Percentiles rank a stretch among this genome's conserved stretches.
phyloP scores from a whole-genome alignment of 805 yeast species.

The Yarrowia alimentaria region DNA sequence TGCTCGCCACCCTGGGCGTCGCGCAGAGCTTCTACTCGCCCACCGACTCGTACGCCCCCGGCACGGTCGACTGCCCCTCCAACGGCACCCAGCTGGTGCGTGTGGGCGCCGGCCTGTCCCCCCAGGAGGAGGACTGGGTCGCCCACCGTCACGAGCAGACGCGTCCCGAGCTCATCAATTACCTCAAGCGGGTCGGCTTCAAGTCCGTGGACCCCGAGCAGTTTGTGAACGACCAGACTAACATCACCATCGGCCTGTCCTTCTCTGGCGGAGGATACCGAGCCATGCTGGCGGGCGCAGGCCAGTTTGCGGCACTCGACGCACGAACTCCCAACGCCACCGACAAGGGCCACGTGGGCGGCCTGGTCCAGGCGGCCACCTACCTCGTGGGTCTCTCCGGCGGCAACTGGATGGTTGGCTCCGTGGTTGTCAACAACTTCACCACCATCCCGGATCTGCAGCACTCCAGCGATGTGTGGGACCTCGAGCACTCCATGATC shows the following conservation, averaged over 20 bases:
- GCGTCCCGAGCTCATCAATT: conserved; percentile 53
- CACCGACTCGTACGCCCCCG: conserved; percentile 49
- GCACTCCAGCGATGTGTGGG: conserved; percentile 57
- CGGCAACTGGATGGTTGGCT: conserved; percentile 75
- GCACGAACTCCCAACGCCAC: conserved; percentile 61
- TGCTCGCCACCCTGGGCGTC: conserved; percentile 11
- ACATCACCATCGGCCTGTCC: conserved; percentile 45
- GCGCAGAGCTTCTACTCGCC: conserved; percentile 36
- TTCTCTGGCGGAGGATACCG: conserved; percentile 91
- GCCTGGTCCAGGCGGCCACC: conserved; percentile 63
- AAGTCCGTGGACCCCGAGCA: conserved; percentile 60
- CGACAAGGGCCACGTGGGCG: conserved; percentile 67
- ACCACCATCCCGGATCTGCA: conserved; percentile 63
- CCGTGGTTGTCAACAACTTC: conserved; percentile 67
- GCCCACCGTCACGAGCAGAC: conserved; percentile 39
- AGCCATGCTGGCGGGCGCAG: conserved; percentile 83
- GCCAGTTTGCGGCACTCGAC: conserved; percentile 75
- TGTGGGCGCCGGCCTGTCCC: conserved; percentile 36
- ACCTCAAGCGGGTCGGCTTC: conserved; percentile 48
- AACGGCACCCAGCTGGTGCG: conserved; percentile 37
- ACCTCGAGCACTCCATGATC: conserved; percentile 58
- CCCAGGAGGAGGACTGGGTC: conserved; percentile 39
- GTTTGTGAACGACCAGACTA: conserved; percentile 58
- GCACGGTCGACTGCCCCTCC: conserved; percentile 46
- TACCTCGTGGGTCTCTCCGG: conserved; percentile 79